Evolutionary conservation across 2,329 filamentous ascomycete species (phyloP).

Genomic region (Truncatella angustata): DNA sequence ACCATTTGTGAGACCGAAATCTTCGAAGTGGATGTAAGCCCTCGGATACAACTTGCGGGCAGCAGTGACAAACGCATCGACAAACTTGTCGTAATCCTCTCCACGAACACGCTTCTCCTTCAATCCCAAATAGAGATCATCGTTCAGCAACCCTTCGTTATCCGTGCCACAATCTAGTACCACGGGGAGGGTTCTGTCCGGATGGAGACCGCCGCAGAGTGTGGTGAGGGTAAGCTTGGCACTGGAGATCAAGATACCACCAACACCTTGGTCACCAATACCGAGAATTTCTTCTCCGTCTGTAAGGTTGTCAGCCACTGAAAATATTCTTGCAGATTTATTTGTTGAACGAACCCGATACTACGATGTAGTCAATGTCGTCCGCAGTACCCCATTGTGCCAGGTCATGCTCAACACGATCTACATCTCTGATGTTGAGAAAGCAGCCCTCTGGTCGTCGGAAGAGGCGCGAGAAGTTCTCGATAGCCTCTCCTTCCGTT

Average conservation of each 20-base stretch:
- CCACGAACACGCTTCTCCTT: constrained; percentile 65
- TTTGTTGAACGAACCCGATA: constrained; percentile 58
- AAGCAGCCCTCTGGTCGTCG: constrained; percentile 79
- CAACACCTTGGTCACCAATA: constrained; percentile 86
- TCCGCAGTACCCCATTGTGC: constrained; percentile 67
- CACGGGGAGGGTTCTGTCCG: constrained; percentile 73
- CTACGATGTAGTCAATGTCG: constrained; percentile 85
- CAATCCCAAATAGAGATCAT: constrained; percentile 78
- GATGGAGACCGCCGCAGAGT: constrained; percentile 82
- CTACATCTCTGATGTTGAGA: constrained; percentile 68
- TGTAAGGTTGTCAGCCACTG: no score
- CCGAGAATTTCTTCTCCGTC: constrained; percentile 74
- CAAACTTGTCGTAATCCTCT: constrained; percentile 71
- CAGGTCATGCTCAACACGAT: constrained; percentile 64
- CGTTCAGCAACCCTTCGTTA: constrained; percentile 70
- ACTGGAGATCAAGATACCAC: constrained; percentile 78
- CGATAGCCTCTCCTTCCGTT: constrained; percentile 84
- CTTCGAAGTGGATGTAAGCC: constrained; percentile 87
- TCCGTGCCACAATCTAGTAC: constrained; percentile 85
- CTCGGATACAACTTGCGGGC: constrained; percentile 70
- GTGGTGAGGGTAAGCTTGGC: constrained; percentile 84
- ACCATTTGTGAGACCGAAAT: constrained; percentile 77
- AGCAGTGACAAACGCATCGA: constrained; percentile 70
- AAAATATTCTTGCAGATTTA: constrained; percentile 12
- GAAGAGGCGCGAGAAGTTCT: constrained; percentile 78